Evolutionary conservation across 495 filamentous ascomycete species (phyloP), one percentile per base, ranked within the genome.

Genomic region (Xylaria intraflava): DNA sequence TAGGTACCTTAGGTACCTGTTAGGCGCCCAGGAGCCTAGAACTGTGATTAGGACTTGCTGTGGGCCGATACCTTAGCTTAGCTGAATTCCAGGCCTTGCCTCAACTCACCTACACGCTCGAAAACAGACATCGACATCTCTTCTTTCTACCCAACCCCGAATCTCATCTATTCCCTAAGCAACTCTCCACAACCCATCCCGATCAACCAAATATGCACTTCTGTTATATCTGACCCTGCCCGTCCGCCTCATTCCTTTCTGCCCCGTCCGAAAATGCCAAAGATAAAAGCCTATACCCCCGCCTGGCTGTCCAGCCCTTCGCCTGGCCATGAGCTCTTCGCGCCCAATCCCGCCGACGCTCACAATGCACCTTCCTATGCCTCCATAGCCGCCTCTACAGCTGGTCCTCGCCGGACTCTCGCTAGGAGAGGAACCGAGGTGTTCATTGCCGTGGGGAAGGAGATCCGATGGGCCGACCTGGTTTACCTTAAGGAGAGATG

Each of bases 381-480:
- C 50, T 61, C 55, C 36, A 65, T 61, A 19, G 77, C 71, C 49
- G 62, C 65, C 55, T 27, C 60, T 7, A 62, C 77, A 44, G 67
- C 68, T 6, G 83, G 86, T 10, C 79, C 88, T 2, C 74, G 73
- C 35, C 78, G 82, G 45, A 90, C 80, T 8, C 81, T 93, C 35
- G 90, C 88, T 6, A 80, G 76, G 35, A 73, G 89, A 42, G 88
- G 83, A 39, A 87, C 85, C 27, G 87, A 96, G 59, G 73, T 94
- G 1, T 95, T 95, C 65, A 82, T 86, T 1, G 89, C 88, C 12
- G 83, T 86, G 11, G 89, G 88, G 26, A 92, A 85, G 58, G 82
- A 94, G 66, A 87, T 96, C 33, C 77, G 89, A 62, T 96, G 90
- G 90, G 82, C 85, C 6, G 85, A 91, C 68, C 72, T 95, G 8